A percentile compares a stretch with the other conserved stretches of the same genome.
These are phyloP conservation scores for Fusarium setosum DNA, from an alignment of 2,329 filamentous ascomycete species.

Conservation along the genomic window DNA sequence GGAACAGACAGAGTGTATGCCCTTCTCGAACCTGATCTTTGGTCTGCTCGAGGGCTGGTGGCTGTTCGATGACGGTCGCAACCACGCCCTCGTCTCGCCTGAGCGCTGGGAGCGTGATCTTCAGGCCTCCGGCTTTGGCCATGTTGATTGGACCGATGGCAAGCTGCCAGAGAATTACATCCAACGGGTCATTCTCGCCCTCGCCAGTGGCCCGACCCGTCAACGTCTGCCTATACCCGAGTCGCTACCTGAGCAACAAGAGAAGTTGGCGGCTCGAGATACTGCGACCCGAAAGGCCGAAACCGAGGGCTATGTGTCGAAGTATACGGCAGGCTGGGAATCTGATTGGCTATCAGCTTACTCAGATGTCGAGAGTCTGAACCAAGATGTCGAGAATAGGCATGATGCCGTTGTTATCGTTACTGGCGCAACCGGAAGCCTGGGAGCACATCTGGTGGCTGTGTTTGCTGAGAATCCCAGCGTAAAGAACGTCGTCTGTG, in stretches of 20 bases:
- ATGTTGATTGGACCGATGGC: conserved; percentile 18
- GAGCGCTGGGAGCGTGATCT: not conserved
- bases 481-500: not conserved
- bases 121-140: not conserved
- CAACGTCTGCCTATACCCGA: not conserved
- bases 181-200: not conserved
- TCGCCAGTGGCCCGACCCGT: not conserved
- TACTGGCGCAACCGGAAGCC: conserved; percentile 8
- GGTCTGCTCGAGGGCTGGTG: conserved; percentile 16
- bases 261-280: too few relatives aligned
- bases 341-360: not conserved
- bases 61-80: conserved; percentile 9
- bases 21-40: not conserved
- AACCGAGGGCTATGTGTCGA: not conserved
- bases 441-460: conserved; percentile 6
- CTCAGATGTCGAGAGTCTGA: not conserved
- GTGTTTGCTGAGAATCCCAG: not conserved
- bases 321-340: not conserved
- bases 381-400: not conserved
- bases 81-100: not conserved
- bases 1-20: conserved; percentile 1
- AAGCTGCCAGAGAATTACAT: not conserved
- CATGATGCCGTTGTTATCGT: not conserved
- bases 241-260: not conserved
- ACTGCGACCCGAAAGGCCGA: not conserved